phyloP scores from a whole-genome alignment of 371 early-diverging fungal species.

The Thermomucor indicae-seudaticae region DNA sequence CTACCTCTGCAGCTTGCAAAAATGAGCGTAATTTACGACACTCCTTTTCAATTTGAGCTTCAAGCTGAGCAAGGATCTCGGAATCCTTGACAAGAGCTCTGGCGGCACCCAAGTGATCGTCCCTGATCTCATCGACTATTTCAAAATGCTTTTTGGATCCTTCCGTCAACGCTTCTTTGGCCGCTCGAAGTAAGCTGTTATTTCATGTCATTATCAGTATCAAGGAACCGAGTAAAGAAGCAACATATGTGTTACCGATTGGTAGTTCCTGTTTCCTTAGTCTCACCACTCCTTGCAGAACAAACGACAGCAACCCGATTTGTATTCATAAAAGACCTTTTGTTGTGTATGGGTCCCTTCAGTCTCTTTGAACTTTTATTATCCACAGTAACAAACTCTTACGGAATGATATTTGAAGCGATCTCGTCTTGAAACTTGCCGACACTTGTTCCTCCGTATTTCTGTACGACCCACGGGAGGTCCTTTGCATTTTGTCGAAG shows the following conservation, averaged over 20 bases:
- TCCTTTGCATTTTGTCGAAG: constrained; percentile 15
- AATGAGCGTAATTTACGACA: constrained; percentile 78
- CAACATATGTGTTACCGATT: constrained; percentile 38
- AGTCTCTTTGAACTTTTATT: not conserved
- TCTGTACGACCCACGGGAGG: constrained; percentile 73
- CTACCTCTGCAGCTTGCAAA: constrained; percentile 89
- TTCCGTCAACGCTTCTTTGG: constrained; percentile 62
- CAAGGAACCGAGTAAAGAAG: too few relatives aligned
- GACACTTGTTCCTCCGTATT: constrained; percentile 88
- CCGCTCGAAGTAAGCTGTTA: constrained; percentile 59
- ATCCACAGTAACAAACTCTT: constrained; percentile 11
- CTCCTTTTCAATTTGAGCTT: constrained; percentile 62
- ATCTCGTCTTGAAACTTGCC: constrained; percentile 72
- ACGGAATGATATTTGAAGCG: constrained; percentile 56
- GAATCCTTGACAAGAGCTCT: constrained; percentile 47
- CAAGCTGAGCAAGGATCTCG: constrained; percentile 47
- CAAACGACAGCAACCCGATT: constrained; percentile 78
- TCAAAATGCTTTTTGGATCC: constrained; percentile 59
- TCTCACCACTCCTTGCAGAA: constrained; percentile 77
- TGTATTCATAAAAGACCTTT: constrained; percentile 27
- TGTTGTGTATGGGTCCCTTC: not conserved
- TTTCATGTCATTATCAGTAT: too few relatives aligned
- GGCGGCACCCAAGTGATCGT: constrained; percentile 83
- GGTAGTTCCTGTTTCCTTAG: constrained; percentile 77
- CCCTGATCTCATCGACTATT: constrained; percentile 80